A percentile compares a stretch with the other conserved stretches of the same genome.
Evolutionary conservation across 2,329 filamentous ascomycete species (phyloP).

Genomic region (Talaromyces sp.): DNA sequence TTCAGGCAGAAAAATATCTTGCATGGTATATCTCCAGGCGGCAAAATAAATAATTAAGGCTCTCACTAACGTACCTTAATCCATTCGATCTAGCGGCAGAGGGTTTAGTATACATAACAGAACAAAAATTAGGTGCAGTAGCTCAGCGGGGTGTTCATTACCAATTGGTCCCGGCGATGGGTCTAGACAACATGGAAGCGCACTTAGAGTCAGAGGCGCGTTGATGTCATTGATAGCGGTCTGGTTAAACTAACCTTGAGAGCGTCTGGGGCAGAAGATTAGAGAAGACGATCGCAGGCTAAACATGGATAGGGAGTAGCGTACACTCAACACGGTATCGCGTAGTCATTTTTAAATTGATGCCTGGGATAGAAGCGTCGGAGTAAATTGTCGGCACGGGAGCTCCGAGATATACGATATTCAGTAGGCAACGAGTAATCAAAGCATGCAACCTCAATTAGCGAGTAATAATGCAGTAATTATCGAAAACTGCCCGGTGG

Average conservation of each 20-base stretch:
- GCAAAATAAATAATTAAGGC: conserved; percentile 2
- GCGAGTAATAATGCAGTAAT: background rate
- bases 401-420: background rate
- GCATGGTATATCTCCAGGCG: conserved; percentile 3
- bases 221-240: background rate
- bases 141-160: conserved; percentile 27
- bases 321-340: conserved; percentile 65
- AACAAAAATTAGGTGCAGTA: background rate
- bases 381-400: background rate
- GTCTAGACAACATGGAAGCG: conserved; percentile 54
- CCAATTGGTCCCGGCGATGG: conserved; percentile 86
- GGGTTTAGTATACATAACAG: background rate
- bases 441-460: background rate
- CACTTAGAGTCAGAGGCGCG: background rate
- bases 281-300: background rate
- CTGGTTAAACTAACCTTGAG: conserved; percentile 50
- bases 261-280: conserved; percentile 48
- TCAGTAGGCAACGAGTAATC: background rate
- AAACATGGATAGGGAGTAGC: conserved; percentile 3
- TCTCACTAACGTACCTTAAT: conserved; percentile 60
- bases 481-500: background rate
- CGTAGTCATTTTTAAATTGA: conserved; percentile 37
- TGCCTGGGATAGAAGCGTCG: background rate
- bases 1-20: conserved; percentile 1
- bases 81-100: conserved; percentile 65